These are phyloP conservation scores for Pterocarpus santalinus DNA, from an alignment of 306 rosid species.

Conservation along the genomic window DNA sequence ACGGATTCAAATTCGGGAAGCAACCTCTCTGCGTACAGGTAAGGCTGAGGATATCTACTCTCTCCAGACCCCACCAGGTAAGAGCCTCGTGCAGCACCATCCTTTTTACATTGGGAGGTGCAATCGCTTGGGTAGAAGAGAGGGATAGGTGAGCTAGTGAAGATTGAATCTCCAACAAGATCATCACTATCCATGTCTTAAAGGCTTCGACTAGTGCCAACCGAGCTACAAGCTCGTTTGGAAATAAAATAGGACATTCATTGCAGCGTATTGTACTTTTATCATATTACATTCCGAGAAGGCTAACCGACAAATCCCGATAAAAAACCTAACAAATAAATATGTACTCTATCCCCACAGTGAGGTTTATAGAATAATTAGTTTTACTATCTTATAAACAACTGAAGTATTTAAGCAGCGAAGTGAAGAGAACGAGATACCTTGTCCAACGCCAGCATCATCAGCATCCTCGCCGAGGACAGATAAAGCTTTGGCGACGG, in stretches of 20 bases:
- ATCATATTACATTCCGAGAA: too few species aligned
- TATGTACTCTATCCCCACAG: not conserved
- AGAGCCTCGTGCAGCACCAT: too few species aligned
- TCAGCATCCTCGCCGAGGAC: not conserved
- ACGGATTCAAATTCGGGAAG: too few species aligned
- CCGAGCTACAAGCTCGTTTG: not conserved
- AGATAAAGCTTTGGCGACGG: not conserved
- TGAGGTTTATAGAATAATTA: not conserved
- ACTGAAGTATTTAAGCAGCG: not conserved
- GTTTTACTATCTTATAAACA: not conserved
- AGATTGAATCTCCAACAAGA: not conserved
- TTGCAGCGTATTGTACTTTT: too few species aligned
- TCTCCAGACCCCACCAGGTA: too few species aligned
- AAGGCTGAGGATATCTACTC: too few species aligned
- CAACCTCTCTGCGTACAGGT: too few species aligned
- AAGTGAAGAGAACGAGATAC: not conserved
- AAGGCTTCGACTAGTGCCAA: too few species aligned
- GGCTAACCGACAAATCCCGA: not conserved
- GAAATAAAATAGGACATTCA: not conserved
- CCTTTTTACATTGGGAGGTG: too few species aligned
- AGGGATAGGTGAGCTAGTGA: not conserved
- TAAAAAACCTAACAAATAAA: not conserved
- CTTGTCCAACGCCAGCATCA: slow-evolving; percentile 2
- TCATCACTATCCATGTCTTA: not conserved
- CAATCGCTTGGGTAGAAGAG: too few species aligned